These are phyloP conservation scores for Paspalum vaginatum DNA, from an alignment of 176 grass and related monocot genomes.

Conservation along the genomic window DNA sequence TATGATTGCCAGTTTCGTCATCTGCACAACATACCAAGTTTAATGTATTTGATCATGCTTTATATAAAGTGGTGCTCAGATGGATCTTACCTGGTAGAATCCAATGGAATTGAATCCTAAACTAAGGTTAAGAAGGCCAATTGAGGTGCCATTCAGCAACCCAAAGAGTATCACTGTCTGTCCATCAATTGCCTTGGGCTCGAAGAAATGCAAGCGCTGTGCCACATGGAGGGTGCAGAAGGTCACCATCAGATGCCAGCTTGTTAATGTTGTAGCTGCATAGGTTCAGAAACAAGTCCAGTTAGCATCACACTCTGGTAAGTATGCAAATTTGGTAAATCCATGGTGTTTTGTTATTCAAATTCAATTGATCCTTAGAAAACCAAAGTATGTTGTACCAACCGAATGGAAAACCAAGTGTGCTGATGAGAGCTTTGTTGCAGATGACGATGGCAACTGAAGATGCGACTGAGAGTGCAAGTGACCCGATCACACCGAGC, in stretches of 20 bases:
- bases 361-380: constrained; percentile 19
- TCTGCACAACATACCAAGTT: constrained; percentile 61
- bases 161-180: constrained; percentile 95
- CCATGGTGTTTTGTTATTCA: constrained; percentile 27
- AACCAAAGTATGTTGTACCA: constrained; percentile 19
- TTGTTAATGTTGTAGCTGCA: constrained; percentile 95
- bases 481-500: constrained; percentile 80
- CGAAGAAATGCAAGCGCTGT: constrained; percentile 87
- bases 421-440: constrained; percentile 99
- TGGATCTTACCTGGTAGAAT: constrained; percentile 85
- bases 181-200: constrained; percentile 84
- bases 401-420: constrained; percentile 97
- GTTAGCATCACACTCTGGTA: constrained; percentile 16
- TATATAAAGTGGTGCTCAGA: constrained; percentile 21
- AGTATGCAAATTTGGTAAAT: constrained; percentile 34
- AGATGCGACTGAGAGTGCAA: constrained; percentile 86
- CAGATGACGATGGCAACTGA: constrained; percentile 99
- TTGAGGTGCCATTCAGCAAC: constrained; percentile 88
- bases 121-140: constrained; percentile 97
- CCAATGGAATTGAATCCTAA: constrained; percentile 99
- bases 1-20: constrained; percentile 99
- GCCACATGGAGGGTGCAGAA: constrained; percentile 95
- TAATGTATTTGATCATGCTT: constrained; percentile 34
- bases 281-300: constrained; percentile 40
- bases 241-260: constrained; percentile 99